Evolutionary conservation across 768 basidiomycete species (phyloP).

Genomic region (Phaeotremella skinneri): DNA sequence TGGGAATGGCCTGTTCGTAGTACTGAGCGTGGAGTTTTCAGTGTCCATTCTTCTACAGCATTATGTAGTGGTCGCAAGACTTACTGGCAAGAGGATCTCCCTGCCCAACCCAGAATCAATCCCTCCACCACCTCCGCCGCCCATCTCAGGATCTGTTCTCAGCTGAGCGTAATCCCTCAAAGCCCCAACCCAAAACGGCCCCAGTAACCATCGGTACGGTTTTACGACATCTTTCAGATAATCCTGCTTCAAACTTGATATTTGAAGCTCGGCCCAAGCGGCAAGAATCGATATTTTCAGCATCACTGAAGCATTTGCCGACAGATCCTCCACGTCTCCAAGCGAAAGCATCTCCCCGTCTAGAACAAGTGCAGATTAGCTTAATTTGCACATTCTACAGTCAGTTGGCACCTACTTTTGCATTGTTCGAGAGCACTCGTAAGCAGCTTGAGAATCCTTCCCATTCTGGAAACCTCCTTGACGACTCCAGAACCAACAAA

Average conservation of each 20-base stretch:
- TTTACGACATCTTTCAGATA: conserved; percentile 79
- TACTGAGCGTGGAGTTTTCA: conserved; percentile 59
- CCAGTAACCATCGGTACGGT: conserved; percentile 71
- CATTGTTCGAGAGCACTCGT: conserved; percentile 85
- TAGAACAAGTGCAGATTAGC: conserved; percentile 47
- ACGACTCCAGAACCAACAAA: conserved; percentile 95
- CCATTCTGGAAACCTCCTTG: conserved; percentile 86
- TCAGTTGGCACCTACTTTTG: conserved; percentile 61
- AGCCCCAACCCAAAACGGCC: conserved; percentile 80
- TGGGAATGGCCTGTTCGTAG: conserved; percentile 76
- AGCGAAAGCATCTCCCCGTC: conserved; percentile 79
- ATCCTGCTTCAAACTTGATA: conserved; percentile 67
- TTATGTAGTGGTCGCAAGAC: no score
- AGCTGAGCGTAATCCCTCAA: conserved; percentile 91
- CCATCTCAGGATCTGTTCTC: conserved; percentile 74
- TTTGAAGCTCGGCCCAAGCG: conserved; percentile 90
- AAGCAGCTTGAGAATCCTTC: conserved; percentile 83
- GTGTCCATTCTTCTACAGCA: neutral
- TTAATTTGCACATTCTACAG: neutral
- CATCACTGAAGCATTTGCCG: conserved; percentile 94
- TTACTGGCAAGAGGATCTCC: conserved; percentile 84
- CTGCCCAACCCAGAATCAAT: conserved; percentile 82
- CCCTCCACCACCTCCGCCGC: conserved; percentile 61
- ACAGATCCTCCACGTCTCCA: conserved; percentile 79
- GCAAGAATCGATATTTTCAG: conserved; percentile 85